Evolutionary conservation across 345 rosid genomes (phyloP).

Genomic region (Linum tenue): DNA sequence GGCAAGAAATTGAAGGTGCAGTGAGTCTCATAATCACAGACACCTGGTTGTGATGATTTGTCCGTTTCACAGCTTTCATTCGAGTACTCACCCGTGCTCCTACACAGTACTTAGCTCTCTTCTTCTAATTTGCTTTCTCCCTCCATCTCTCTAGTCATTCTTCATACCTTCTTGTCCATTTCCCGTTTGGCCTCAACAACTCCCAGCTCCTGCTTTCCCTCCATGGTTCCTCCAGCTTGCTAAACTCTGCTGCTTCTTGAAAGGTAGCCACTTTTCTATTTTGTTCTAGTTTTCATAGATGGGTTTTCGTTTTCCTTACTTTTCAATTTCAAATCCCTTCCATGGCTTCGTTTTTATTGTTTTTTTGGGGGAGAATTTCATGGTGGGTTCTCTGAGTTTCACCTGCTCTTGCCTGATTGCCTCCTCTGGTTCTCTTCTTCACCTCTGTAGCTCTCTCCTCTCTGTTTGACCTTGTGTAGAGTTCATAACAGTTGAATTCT

Average conservation of each 20-base stretch:
- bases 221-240: slow-evolving; percentile 21
- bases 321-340: not conserved
- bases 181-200: slow-evolving; percentile 19
- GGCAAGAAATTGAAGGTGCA: not conserved
- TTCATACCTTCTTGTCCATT: slow-evolving; percentile 13
- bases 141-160: slow-evolving; percentile 16
- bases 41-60: slow-evolving; percentile 38
- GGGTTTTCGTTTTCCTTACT: not conserved
- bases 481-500: not conserved
- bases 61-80: slow-evolving; percentile 47
- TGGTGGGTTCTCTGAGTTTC: no score
- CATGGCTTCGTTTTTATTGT: no score
- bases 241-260: not conserved
- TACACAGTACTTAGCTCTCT: not conserved
- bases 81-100: slow-evolving; percentile 8
- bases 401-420: not conserved
- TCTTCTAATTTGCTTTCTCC: slow-evolving; percentile 13
- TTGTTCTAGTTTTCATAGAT: not conserved
- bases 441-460: not conserved
- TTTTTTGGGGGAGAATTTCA: no score
- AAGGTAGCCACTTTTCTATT: slow-evolving; percentile 14
- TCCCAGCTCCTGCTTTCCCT: slow-evolving; percentile 23
- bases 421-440: not conserved
- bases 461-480: slow-evolving; percentile 2
- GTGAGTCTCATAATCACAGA: slow-evolving; percentile 34